Percentiles rank a stretch among this genome's conserved stretches.
Evolutionary conservation across 2,329 filamentous ascomycete species (phyloP).

Genomic region (Pseudocercospora crystallina): DNA sequence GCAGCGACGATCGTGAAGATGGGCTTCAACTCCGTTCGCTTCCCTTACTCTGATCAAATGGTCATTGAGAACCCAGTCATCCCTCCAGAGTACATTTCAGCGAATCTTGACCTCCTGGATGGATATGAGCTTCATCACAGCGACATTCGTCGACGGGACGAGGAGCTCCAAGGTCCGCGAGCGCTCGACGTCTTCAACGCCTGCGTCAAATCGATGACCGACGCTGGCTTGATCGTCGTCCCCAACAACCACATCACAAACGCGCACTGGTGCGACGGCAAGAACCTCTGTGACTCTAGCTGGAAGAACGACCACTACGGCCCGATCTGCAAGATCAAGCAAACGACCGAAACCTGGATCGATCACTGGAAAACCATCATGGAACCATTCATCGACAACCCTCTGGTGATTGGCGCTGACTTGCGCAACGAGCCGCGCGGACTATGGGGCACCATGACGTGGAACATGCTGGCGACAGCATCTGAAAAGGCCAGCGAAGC

Average conservation of each 20-base stretch:
- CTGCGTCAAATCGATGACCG: conserved; percentile 58
- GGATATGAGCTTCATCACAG: conserved; percentile 17
- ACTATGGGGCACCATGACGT: conserved; percentile 68
- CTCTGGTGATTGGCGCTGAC: conserved; percentile 65
- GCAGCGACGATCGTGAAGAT: conserved; percentile 59
- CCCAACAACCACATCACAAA: conserved; percentile 71
- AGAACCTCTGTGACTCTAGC: conserved; percentile 64
- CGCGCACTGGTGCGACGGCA: conserved; percentile 68
- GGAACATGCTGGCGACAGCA: conserved; percentile 63
- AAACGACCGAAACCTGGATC: conserved; percentile 66
- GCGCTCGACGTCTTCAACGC: conserved; percentile 64
- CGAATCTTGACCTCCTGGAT: conserved; percentile 59
- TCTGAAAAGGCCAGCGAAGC: conserved; percentile 64
- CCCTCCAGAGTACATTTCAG: conserved; percentile 51
- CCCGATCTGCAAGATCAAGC: conserved; percentile 59
- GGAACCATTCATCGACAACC: conserved; percentile 58
- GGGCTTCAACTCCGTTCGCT: conserved; percentile 69
- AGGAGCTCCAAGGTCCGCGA: conserved; percentile 40
- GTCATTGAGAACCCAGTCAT: conserved; percentile 61
- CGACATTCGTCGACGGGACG: conserved; percentile 10
- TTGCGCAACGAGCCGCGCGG: conserved; percentile 69
- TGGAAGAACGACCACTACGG: conserved; percentile 67
- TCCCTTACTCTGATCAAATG: conserved; percentile 70
- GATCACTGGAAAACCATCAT: conserved; percentile 66
- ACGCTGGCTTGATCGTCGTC: conserved; percentile 63